A percentile compares a stretch with the other conserved stretches of the same genome.
phyloP scores from a whole-genome alignment of 2,329 filamentous ascomycete species.

The Aspergillus udagawae region DNA sequence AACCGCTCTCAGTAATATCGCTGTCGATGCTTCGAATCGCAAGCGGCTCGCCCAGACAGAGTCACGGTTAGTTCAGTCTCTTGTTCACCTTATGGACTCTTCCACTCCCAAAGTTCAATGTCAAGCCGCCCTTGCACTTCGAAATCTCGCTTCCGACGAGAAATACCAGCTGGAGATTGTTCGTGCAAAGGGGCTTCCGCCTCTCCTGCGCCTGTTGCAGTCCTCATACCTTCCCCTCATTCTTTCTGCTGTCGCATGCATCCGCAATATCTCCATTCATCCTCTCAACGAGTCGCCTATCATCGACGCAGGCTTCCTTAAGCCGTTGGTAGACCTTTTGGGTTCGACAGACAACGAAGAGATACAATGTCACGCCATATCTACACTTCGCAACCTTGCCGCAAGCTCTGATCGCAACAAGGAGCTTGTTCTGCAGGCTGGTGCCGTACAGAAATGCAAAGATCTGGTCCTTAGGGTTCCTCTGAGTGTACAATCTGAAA shows the following conservation, averaged over 20 bases:
- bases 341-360: constrained; percentile 97
- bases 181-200: constrained; percentile 75
- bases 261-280: constrained; percentile 98
- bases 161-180: constrained; percentile 99
- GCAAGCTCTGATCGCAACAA: constrained; percentile 98
- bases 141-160: constrained; percentile 95
- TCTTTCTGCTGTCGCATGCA: constrained; percentile 93
- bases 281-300: constrained; percentile 97
- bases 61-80: constrained; percentile 82
- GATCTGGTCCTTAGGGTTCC: constrained; percentile 91
- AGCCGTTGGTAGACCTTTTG: constrained; percentile 86
- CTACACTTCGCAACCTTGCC: constrained; percentile 88
- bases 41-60: constrained; percentile 89
- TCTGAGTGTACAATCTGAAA: constrained; percentile 93
- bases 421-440: constrained; percentile 91
- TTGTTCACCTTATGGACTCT: constrained; percentile 96
- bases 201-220: constrained; percentile 83
- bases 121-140: constrained; percentile 87
- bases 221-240: constrained; percentile 95
- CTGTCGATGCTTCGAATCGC: constrained; percentile 86
- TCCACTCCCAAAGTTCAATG: constrained; percentile 97
- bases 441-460: constrained; percentile 97
- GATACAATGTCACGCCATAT: constrained; percentile 98
- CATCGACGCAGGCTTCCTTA: constrained; percentile 94
- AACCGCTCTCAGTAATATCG: constrained; percentile 96